Conservation (phyloP, 345 rosid genomes). For the Aquilaria malaccensis region DNA sequence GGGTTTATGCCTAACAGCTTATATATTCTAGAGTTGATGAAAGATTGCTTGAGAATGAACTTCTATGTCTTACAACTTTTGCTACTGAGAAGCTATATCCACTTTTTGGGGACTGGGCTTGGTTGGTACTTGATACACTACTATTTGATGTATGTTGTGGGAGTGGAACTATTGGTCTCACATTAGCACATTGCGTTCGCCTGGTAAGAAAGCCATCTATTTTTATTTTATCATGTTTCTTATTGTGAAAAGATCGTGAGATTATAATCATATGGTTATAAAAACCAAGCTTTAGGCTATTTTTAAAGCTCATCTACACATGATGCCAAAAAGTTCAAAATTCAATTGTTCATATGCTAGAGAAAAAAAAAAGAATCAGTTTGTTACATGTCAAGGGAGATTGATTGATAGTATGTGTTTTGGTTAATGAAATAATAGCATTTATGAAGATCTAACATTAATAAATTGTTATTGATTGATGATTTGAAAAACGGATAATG, state of each 20-base stretch:
- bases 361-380: no score
- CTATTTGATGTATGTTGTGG: slow-evolving; percentile 96
- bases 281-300: background rate
- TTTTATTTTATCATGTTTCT: slow-evolving; percentile 1
- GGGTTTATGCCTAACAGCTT: slow-evolving; percentile 44
- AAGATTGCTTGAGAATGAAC: slow-evolving; percentile 7
- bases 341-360: background rate
- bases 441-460: no score
- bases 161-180: slow-evolving; percentile 93
- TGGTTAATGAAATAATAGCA: no score
- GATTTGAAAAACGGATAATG: no score
- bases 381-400: no score
- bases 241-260: background rate
- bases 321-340: background rate
- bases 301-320: background rate
- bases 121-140: slow-evolving; percentile 72
- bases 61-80: slow-evolving; percentile 27
- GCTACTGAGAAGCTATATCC: slow-evolving; percentile 96
- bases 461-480: no score
- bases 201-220: slow-evolving; percentile 52
- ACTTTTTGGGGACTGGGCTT: slow-evolving; percentile 98
- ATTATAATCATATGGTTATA: background rate
- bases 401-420: no score
- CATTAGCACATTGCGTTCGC: slow-evolving; percentile 85
- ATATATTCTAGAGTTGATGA: background rate